Evolutionary conservation across 1,284 basidiomycete species (phyloP).

Genomic region (Marasmius fiardii): DNA sequence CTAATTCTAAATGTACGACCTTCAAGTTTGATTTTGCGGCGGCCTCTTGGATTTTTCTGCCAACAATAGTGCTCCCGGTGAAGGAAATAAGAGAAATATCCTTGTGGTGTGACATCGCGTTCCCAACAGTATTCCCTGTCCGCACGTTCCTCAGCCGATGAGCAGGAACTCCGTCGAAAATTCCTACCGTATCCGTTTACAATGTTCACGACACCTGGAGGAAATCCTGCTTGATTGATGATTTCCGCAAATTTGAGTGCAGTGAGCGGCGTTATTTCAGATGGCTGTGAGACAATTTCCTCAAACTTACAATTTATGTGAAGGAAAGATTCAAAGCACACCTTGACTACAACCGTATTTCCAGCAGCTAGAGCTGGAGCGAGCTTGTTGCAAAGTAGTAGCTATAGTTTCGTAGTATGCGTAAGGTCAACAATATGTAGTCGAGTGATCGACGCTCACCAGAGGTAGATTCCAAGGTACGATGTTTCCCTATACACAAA

Average conservation of each 20-base stretch:
- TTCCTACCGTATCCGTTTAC: conserved; percentile 65
- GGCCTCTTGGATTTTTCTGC: conserved; percentile 61
- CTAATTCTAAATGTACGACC: conserved; percentile 76
- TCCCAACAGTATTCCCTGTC: conserved; percentile 62
- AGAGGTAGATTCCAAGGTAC: conserved; percentile 57
- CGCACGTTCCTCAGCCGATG: neutral
- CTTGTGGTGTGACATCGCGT: conserved; percentile 53
- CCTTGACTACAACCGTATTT: conserved; percentile 75
- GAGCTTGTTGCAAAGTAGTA: conserved; percentile 74
- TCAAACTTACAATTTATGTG: neutral
- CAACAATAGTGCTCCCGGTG: conserved; percentile 53
- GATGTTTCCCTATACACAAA: conserved; percentile 71
- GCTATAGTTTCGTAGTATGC: neutral
- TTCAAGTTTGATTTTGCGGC: conserved; percentile 66
- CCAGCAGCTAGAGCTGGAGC: conserved; percentile 82
- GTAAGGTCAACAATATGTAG: neutral
- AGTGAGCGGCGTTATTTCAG: conserved; percentile 85
- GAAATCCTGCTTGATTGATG: conserved; percentile 53
- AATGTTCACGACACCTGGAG: conserved; percentile 68
- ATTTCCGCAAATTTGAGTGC: conserved; percentile 54
- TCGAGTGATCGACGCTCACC: conserved; percentile 18
- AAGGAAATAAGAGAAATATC: conserved; percentile 43
- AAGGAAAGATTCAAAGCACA: conserved; percentile 4
- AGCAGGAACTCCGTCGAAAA: neutral
- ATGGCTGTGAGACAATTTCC: conserved; percentile 40